Percentiles rank a stretch among this genome's conserved stretches.
Conservation (phyloP, 345 rosid species). For the Physaria fendleri region DNA sequence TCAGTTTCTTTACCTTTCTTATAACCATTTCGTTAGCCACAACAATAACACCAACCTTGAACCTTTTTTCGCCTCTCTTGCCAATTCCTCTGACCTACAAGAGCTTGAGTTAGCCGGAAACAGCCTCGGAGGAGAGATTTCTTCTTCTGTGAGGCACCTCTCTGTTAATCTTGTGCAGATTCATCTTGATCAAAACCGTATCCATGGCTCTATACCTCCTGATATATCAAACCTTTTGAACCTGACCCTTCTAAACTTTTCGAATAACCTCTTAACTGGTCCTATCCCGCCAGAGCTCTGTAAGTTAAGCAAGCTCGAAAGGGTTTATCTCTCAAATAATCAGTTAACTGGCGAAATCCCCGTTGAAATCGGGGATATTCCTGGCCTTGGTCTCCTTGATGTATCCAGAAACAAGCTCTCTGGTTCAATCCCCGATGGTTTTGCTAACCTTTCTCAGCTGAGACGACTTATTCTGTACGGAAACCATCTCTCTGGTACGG, state of each 20-base stretch:
- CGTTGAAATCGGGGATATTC: conserved; percentile 51
- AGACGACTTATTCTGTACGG: conserved; percentile 53
- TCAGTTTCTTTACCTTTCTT: conserved; percentile 86
- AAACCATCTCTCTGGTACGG: conserved; percentile 66
- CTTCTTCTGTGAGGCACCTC: conserved; percentile 59
- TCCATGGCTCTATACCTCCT: conserved; percentile 70
- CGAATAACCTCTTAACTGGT: conserved; percentile 71
- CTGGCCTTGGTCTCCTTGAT: conserved; percentile 78
- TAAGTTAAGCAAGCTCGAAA: conserved; percentile 60
- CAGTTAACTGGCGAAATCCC: conserved; percentile 73
- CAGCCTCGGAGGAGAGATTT: conserved; percentile 55
- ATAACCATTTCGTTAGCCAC: conserved; percentile 63
- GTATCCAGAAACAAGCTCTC: conserved; percentile 76
- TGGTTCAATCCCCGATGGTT: conserved; percentile 71
- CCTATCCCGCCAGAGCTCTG: conserved; percentile 61
- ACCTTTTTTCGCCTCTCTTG: conserved; percentile 65
- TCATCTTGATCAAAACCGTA: conserved; percentile 68
- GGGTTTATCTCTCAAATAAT: conserved; percentile 72
- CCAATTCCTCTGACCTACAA: conserved; percentile 47
- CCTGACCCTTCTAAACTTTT: conserved; percentile 72
- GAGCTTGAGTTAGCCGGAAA: conserved; percentile 84
- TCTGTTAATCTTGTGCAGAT: conserved; percentile 54
- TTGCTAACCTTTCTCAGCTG: conserved; percentile 66
- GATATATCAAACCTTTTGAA: conserved; percentile 64
- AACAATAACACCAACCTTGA: conserved; percentile 67